Conservation (phyloP, 2,329 filamentous ascomycete species). For the Alternaria incomplexa region DNA sequence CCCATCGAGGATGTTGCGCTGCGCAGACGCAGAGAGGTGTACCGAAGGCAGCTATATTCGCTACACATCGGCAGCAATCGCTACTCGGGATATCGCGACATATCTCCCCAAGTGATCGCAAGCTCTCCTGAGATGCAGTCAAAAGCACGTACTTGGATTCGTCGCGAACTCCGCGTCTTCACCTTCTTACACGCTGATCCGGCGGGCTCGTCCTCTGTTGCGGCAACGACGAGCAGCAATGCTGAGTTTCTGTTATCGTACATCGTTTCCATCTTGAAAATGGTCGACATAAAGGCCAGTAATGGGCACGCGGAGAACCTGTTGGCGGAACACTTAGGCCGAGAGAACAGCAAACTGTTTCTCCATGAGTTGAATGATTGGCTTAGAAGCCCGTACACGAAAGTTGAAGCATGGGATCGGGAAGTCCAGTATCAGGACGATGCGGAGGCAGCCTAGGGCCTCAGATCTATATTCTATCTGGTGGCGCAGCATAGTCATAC, state of each 20-base stretch:
- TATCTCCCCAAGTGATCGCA: conserved; percentile 71
- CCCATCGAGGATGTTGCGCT: conserved; percentile 55
- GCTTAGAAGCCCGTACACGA: conserved; percentile 78
- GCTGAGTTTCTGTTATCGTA: conserved; percentile 88
- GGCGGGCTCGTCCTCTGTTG: conserved; percentile 23
- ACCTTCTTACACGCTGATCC: conserved; percentile 65
- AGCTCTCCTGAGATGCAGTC: conserved; percentile 71
- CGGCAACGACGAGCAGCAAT: conserved; percentile 62
- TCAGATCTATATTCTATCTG: not conserved
- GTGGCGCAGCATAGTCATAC: not conserved
- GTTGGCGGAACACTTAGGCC: conserved; percentile 77
- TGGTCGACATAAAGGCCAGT: conserved; percentile 79
- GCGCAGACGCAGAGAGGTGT: conserved; percentile 71
- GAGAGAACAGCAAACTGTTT: conserved; percentile 74
- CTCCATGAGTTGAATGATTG: conserved; percentile 85
- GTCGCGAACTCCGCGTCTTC: conserved; percentile 85
- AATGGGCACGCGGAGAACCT: conserved; percentile 80
- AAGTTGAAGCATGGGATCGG: conserved; percentile 78
- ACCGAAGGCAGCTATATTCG: conserved; percentile 74
- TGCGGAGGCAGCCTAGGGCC: not conserved
- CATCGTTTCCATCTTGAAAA: conserved; percentile 81
- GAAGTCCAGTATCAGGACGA: conserved; percentile 71
- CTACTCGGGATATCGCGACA: conserved; percentile 75
- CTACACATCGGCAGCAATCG: conserved; percentile 83
- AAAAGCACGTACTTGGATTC: conserved; percentile 79